Base-by-base conservation (phyloP, 2,329 filamentous ascomycete genomes). In the Colletotrichum falcatum region DNA sequence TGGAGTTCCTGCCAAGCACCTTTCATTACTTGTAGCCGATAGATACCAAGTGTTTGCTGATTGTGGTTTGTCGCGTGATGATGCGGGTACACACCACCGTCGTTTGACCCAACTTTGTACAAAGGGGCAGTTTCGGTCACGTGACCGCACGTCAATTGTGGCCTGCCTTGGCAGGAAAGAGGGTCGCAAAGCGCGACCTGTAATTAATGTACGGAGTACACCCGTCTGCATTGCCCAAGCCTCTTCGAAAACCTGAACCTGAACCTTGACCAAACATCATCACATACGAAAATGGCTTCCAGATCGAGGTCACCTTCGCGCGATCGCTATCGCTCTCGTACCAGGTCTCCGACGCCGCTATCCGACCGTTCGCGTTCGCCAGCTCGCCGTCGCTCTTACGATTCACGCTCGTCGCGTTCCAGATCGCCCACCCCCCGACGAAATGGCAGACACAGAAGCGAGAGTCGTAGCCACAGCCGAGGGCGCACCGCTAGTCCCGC, bases 361-460 rank as follows among this genome's bases (percentile, higher is more conserved):
- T 81, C 81, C 26, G 74, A 77, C 37, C 60, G 73, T 44, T 81
- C 81, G 30, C 80, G 78, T 48, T 82, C 81, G 56, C 76, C 76
- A 23, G 69, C 58, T 14, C 76, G 74, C 39, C 76, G 77, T n/a
- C 78, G 77, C 39, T 78, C 77, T 39, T 74, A 77, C 68, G 79
- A 78, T 70, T 82, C 74, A 46, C 74, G 73, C 6, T 73, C 65
- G 26, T 79, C 79, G 56, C 77, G 78, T 58, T 78, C 78, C 5
- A 76, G 77, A 48, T 79, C 78, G 33, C 78, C 69, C 49, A 64
- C 56, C 30, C 75, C 79, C 2, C 80, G 78, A 62, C 78, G 80
- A 56, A 81, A 82, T 74, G 81, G 79, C 56, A 79, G 79, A 53
- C 74, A 79, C 70, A 75, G 73, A 42, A 74, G 73, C 30, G 76